phyloP scores from a whole-genome alignment of 2,329 filamentous ascomycete species.

The Cladophialophora exuberans region DNA sequence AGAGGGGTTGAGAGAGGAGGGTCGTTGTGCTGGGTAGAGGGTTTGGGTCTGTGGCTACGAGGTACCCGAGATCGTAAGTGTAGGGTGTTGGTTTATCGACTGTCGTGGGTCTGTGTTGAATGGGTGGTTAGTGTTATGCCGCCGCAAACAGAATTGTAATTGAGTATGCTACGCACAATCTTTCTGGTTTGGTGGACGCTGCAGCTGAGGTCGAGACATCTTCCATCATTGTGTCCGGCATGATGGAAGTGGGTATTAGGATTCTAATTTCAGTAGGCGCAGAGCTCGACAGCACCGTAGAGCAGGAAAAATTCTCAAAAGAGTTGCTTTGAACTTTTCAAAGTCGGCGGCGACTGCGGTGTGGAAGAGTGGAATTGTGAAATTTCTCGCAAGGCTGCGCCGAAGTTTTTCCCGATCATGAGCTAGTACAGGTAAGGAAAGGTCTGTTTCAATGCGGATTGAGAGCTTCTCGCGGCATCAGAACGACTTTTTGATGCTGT shows the following conservation, averaged over 20 bases:
- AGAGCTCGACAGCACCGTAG: too few relatives aligned
- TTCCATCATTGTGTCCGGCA: constrained; percentile 19
- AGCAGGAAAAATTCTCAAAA: neutral
- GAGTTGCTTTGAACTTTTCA: neutral
- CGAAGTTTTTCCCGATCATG: neutral
- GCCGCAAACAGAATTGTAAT: constrained; percentile 10
- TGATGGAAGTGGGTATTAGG: neutral
- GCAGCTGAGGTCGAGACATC: neutral
- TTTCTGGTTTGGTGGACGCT: constrained; percentile 40
- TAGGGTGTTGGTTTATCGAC: constrained; percentile 86
- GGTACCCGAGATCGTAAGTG: constrained; percentile 86
- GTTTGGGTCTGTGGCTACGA: constrained; percentile 86
- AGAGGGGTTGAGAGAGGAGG: constrained; percentile 31
- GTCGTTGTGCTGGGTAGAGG: constrained; percentile 65
- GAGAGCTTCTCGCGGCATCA: too few relatives aligned
- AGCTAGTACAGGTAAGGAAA: too few relatives aligned
- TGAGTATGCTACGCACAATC: constrained; percentile 42
- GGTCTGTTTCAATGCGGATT: too few relatives aligned
- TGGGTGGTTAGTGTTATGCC: constrained; percentile 1
- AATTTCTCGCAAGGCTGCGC: neutral
- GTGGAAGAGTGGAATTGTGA: neutral
- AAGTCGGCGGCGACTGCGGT: neutral
- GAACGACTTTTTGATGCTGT: too few relatives aligned
- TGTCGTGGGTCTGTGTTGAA: constrained; percentile 38
- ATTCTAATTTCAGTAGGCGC: neutral